phyloP scores from a whole-genome alignment of 2,329 filamentous ascomycete species.

The Xylaria polymorpha region DNA sequence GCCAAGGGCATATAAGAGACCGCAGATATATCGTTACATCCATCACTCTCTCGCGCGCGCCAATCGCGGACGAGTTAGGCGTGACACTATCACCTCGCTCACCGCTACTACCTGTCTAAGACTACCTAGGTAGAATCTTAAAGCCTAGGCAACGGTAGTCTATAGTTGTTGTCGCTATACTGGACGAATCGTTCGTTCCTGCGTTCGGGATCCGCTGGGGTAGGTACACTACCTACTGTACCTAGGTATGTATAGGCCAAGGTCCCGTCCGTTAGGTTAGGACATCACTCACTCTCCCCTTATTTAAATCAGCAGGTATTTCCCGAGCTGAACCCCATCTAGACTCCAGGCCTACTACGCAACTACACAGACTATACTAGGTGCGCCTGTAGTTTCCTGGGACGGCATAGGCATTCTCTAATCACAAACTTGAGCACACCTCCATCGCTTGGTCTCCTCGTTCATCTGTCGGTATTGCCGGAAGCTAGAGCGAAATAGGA shows the following conservation, averaged over 20 bases:
- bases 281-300: constrained; percentile 3
- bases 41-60: constrained; percentile 2
- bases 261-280: background rate
- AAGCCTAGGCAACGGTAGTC: background rate
- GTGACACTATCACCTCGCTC: constrained; percentile 25
- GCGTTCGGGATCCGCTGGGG: constrained; percentile 24
- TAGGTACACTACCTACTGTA: background rate
- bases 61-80: constrained; percentile 1
- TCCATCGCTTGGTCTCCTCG: background rate
- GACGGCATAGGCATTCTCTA: background rate
- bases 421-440: background rate
- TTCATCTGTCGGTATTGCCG: constrained; percentile 3
- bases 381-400: constrained; percentile 1
- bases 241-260: constrained; percentile 4
- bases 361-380: background rate
- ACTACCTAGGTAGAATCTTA: background rate
- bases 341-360: constrained; percentile 16
- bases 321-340: constrained; percentile 17
- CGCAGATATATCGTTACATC: constrained; percentile 21
- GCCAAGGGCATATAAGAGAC: constrained; percentile 10
- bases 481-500: constrained; percentile 11
- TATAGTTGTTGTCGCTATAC: constrained; percentile 17
- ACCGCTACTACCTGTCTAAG: constrained; percentile 30
- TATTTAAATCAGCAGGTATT: constrained; percentile 9
- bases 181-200: constrained; percentile 21